Base-by-base conservation (phyloP, 257 asterid species). In the Eustoma russellianum region DNA sequence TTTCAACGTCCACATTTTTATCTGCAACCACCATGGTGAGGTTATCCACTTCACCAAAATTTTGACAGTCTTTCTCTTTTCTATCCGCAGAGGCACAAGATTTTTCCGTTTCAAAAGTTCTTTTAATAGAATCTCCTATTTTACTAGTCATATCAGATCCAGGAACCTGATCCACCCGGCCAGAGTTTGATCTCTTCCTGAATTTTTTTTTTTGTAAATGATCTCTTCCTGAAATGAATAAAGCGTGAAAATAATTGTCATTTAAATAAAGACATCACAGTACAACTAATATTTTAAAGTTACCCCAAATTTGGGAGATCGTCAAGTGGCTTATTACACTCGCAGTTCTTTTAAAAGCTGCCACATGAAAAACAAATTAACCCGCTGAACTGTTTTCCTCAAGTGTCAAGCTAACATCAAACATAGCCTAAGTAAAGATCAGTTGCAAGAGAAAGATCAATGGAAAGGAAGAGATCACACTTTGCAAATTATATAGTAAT, bases 111-210 rank as follows among this genome's bases (percentile, higher is more conserved):
- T 62, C 52, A 4, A 75, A 40, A 9, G 44, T 54, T 38, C 57
- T 65, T 24, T 68, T 63, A 16, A 30, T 18, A 0, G 30, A 40
- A 45, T 76, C 75, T 66, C 70, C 66, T 38, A 43, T 53, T 13
- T 48, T 60, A 48, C 63, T 50, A 51, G 51, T 68, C 5, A 59
- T 33, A 28, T 60, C 71, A 41, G 60, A 24, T 17, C 59, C 56
- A 55, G 54, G 52, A 33, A 61, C 63, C 46, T 48, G 68, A 46
- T 51, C 59, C 48, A 38, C 64, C 68, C 19, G 72, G 14, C 38
- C 64, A 60, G 57, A 63, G 43, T 38, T 38, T 38, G 12, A 70
- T 62, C 62, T 62, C 61, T 72, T 73, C 79, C 96, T 86, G 64
- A 18, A 68, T 59, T 6, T 5, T 5, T 35, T 5, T 35, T n/a